Evolutionary conservation across 306 rosid species (phyloP), one percentile per base, ranked within the genome.

Genomic region (Cicer arietinum): DNA sequence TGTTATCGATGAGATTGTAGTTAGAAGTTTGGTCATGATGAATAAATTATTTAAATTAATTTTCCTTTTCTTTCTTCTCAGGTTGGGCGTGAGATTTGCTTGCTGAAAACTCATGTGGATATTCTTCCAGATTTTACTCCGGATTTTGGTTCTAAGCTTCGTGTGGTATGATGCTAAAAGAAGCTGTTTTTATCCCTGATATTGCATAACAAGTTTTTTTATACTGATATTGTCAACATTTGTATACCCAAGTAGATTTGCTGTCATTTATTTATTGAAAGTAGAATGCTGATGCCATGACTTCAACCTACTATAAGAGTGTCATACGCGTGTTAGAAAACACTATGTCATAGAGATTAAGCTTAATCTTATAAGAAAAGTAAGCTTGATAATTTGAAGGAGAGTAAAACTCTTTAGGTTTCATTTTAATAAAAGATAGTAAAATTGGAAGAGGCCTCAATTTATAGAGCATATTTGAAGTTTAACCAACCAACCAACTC

Each of bases 41-140:
- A 52, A 20, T 7, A 58, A 60, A 50, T 17, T 69, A 30, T 22
- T 18, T 43, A 39, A 51, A 51, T 46, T 56, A 40, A 40, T 42
- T 50, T 74, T 37, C 14, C 37, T 81, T 53, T 47, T 52, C 63
- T 77, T 69, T 25, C 39, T 30, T 69, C 66, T 69, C 89, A 91
- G 96, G 94, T 90, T 82, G 97, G 97, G 37, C 91, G 88, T 5
- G 92, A 94, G 89, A 94, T 94, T 80, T 94, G 98, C 83, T 67
- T 94, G 80, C 77, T 94, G 85, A 94, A 94, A 79, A 94, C 97
- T 17, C 97, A 94, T 53, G 97, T 90, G 68, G 98, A 94, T 83
- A 94, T 91, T 82, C 69, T 90, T 10, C 92, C 97, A 8, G 97
- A 94, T 80, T 94, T 94, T 82, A 91, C 92, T 40, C 86, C 90